Conservation (phyloP, 129 eudicot genomes). For the Pittosporum tobira region DNA sequence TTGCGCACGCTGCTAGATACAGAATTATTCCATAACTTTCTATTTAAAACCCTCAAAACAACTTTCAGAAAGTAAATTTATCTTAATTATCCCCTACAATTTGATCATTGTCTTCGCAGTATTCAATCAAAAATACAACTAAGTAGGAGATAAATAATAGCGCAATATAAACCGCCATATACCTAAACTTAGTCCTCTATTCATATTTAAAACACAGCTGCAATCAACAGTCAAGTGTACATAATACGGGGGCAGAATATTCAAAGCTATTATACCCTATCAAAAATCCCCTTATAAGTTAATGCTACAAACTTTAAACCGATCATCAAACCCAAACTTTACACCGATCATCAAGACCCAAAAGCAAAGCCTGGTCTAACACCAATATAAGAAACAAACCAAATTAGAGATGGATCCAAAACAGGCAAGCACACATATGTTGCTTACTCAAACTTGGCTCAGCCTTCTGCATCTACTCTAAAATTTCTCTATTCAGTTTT, state of each 20-base stretch:
- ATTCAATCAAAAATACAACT: too few relatives aligned
- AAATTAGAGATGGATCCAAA: neutral
- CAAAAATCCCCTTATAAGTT: slow-evolving; percentile 13
- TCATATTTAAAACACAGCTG: neutral
- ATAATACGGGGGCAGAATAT: neutral
- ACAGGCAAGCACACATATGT: neutral
- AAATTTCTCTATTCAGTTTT: slow-evolving; percentile 7
- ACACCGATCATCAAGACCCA: slow-evolving; percentile 20
- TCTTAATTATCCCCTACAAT: too few relatives aligned
- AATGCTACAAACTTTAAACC: slow-evolving; percentile 4
- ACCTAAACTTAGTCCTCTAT: neutral
- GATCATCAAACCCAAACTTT: too few relatives aligned
- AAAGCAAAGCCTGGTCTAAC: slow-evolving; percentile 18
- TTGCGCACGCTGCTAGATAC: too few relatives aligned
- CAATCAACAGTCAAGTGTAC: slow-evolving; percentile 4
- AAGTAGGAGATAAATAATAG: too few relatives aligned
- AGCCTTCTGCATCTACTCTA: slow-evolving; percentile 6
- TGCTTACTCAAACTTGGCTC: neutral
- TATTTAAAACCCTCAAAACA: too few relatives aligned
- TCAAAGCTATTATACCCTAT: slow-evolving; percentile 4
- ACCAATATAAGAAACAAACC: slow-evolving; percentile 12
- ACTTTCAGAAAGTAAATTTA: too few relatives aligned
- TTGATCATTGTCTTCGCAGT: too few relatives aligned
- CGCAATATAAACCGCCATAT: too few relatives aligned
- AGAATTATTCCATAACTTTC: too few relatives aligned